phyloP scores from a whole-genome alignment of 179 eudicot species.

The Sideroxylon spinosum region DNA sequence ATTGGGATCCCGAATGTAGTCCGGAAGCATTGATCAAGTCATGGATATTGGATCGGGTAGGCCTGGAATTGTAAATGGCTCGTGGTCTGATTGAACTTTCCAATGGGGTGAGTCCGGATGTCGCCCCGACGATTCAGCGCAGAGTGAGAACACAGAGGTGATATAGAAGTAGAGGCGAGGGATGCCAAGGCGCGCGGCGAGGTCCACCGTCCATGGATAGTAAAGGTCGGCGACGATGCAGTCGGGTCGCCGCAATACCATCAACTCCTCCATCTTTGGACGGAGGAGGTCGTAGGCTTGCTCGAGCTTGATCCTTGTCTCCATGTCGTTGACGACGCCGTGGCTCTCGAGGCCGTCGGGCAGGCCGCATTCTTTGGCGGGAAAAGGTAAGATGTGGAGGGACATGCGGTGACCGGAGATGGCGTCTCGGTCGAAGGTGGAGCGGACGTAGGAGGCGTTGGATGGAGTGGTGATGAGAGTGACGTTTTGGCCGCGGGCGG shows the following conservation, averaged over 20 bases:
- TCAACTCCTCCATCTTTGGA: neutral
- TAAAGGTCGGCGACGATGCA: too few species aligned
- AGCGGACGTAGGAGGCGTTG: neutral
- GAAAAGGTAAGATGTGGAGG: neutral
- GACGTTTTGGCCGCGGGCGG: conserved; percentile 1
- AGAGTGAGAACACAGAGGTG: neutral
- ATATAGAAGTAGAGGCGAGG: neutral
- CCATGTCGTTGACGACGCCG: neutral
- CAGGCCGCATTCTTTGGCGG: neutral
- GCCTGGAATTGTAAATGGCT: conserved; percentile 4
- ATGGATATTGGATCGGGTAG: neutral
- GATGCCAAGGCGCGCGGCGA: neutral
- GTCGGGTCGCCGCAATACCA: neutral
- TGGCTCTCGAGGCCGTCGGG: too few species aligned
- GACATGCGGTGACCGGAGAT: neutral
- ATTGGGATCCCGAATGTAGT: conserved; percentile 3
- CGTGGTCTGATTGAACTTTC: neutral
- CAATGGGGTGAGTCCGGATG: neutral
- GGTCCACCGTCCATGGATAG: neutral
- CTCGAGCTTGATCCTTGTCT: neutral
- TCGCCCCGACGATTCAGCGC: neutral
- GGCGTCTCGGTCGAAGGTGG: neutral
- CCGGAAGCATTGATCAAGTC: conserved; percentile 10
- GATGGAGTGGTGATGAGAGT: conserved; percentile 9
- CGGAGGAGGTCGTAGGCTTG: neutral